Conservation (phyloP, 805 yeast genomes). For the Yamadazyma akitaensis region DNA sequence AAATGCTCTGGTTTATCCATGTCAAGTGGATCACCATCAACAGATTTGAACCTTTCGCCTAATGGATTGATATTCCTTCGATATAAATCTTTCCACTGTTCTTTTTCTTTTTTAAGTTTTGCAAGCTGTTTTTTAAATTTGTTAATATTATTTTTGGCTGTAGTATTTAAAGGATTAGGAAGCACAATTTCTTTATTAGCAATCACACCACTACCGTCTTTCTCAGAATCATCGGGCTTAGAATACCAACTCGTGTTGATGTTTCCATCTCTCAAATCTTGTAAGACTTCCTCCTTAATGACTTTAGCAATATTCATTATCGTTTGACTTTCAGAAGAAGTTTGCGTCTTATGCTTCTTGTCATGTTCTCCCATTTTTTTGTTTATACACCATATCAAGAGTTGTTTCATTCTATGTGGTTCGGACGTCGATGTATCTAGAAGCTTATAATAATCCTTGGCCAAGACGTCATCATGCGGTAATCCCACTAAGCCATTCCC, state of each 20-base stretch:
- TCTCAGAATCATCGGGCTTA: conserved; percentile 24
- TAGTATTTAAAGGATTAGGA: conserved; percentile 60
- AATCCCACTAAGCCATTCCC: conserved; percentile 69
- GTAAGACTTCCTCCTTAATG: conserved; percentile 59
- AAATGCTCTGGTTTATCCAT: not conserved
- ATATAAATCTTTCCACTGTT: conserved; percentile 42
- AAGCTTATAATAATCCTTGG: conserved; percentile 56
- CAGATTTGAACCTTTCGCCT: conserved; percentile 8
- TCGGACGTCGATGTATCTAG: conserved; percentile 62
- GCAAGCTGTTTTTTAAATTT: conserved; percentile 44
- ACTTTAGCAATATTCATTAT: conserved; percentile 54
- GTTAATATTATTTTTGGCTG: conserved; percentile 47
- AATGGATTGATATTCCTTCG: conserved; percentile 17
- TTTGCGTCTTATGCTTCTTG: conserved; percentile 10
- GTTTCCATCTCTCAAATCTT: conserved; percentile 56
- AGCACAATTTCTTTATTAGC: conserved; percentile 31
- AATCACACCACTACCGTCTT: conserved; percentile 13
- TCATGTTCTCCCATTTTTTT: conserved; percentile 39
- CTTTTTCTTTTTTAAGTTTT: conserved; percentile 44
- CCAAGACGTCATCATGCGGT: conserved; percentile 62
- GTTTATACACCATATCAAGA: conserved; percentile 65
- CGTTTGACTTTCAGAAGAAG: conserved; percentile 34
- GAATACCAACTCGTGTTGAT: conserved; percentile 70
- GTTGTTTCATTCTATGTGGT: conserved; percentile 69
- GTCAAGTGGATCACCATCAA: conserved; percentile 6